Percentiles rank a stretch among this genome's conserved stretches.
Conservation (phyloP, 2,329 filamentous ascomycete species). For the Blastomyces silverae region DNA sequence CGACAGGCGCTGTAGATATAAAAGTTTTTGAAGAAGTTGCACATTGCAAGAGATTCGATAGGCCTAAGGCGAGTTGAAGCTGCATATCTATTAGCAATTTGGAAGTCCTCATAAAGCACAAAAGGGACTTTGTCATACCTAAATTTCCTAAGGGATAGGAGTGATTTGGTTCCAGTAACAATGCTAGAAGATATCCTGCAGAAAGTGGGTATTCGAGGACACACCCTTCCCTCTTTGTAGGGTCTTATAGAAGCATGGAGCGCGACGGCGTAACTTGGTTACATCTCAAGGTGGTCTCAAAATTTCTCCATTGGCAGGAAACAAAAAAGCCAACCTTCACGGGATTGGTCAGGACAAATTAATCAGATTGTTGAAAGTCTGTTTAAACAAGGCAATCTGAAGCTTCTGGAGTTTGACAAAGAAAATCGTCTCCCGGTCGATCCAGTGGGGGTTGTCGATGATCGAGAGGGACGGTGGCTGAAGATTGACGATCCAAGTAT, state of each 20-base stretch:
- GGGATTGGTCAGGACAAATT: conserved; percentile 8
- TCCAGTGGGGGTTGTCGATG: conserved; percentile 5
- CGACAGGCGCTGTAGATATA: conserved; percentile 67
- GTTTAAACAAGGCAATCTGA: conserved; percentile 7
- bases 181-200: not conserved
- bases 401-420: conserved; percentile 11
- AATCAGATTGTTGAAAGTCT: conserved; percentile 1
- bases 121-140: not conserved
- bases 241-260: conserved; percentile 3
- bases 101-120: not conserved
- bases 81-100: conserved; percentile 4
- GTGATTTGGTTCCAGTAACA: not conserved
- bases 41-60: conserved; percentile 35
- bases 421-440: conserved; percentile 7
- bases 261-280: not conserved
- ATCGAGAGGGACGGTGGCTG: conserved; percentile 15
- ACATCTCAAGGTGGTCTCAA: conserved; percentile 1
- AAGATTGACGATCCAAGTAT: conserved; percentile 7
- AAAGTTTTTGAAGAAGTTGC: conserved; percentile 65
- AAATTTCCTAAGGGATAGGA: not conserved
- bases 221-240: conserved; percentile 8
- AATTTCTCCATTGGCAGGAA: not conserved
- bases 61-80: not conserved
- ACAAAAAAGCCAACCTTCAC: not conserved
- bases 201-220: not conserved